Conservation (phyloP, 805 yeast species). For the Starmerella lactis-condensi region DNA sequence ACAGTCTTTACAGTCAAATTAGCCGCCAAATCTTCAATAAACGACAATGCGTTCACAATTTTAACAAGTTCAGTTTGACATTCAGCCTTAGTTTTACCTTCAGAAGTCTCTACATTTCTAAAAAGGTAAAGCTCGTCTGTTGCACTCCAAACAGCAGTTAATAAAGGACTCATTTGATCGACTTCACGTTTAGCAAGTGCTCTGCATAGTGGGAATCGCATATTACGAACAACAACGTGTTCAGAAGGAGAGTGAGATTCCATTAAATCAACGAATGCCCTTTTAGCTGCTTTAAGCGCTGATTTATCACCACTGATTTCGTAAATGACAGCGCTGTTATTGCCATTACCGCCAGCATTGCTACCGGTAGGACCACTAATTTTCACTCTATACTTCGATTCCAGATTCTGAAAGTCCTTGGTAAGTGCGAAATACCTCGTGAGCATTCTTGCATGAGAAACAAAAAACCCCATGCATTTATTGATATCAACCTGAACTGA, state of each 20-base stretch:
- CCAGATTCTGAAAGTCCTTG: conserved; percentile 23
- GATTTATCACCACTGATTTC: conserved; percentile 41
- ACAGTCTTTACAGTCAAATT: conserved; percentile 35
- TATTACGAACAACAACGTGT: conserved; percentile 46
- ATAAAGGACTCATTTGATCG: conserved; percentile 22
- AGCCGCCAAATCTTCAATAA: background rate
- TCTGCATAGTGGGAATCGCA: conserved; percentile 17
- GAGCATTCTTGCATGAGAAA: conserved; percentile 56
- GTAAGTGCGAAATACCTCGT: conserved; percentile 38
- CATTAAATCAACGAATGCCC: conserved; percentile 54
- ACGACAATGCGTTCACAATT: too few relatives aligned
- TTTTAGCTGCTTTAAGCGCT: conserved; percentile 45
- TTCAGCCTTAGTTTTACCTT: conserved; percentile 37
- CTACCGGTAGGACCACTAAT: conserved; percentile 30
- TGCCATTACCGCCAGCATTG: conserved; percentile 20
- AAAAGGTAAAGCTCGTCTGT: conserved; percentile 43
- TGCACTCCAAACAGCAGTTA: conserved; percentile 36
- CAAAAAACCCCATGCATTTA: conserved; percentile 69
- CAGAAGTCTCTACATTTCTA: conserved; percentile 38
- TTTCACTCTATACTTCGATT: conserved; percentile 28
- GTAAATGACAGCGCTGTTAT: conserved; percentile 30
- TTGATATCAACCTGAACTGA: conserved; percentile 64
- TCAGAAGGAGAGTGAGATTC: conserved; percentile 54
- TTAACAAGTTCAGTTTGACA: conserved; percentile 38
- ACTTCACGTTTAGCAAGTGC: conserved; percentile 25